Conservation (phyloP, 768 basidiomycete species). For the Leucocoprinus birnbaumii region DNA sequence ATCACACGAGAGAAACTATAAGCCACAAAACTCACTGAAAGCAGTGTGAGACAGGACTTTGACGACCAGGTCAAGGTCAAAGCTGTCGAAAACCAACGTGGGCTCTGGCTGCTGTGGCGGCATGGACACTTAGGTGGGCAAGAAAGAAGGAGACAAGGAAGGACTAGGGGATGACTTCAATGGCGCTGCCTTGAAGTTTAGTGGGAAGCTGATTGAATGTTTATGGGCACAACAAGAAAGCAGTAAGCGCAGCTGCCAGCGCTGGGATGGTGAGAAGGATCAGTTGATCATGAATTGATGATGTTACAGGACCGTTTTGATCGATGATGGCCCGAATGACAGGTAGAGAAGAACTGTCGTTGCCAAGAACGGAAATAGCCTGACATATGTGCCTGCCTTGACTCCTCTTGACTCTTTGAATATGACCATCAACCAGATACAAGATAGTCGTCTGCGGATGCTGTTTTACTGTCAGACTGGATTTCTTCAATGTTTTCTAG, state of each 20-base stretch:
- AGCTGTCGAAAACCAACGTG: constrained; percentile 58
- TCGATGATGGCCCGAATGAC: neutral
- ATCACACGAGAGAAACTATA: neutral
- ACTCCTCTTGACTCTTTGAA: no score
- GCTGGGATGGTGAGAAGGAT: no score
- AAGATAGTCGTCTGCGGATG: no score
- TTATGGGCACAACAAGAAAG: neutral
- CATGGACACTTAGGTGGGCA: constrained; percentile 22
- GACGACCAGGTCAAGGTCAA: constrained; percentile 76
- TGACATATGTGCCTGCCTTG: no score
- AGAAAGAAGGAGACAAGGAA: neutral
- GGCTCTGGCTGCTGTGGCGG: constrained; percentile 31
- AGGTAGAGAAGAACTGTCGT: neutral
- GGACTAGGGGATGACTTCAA: constrained; percentile 9
- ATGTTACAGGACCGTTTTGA: neutral
- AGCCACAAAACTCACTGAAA: constrained; percentile 56
- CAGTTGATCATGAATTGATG: no score
- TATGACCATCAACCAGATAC: no score
- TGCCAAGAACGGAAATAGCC: neutral
- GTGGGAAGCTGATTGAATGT: neutral
- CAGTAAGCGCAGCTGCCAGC: neutral
- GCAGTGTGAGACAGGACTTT: constrained; percentile 77
- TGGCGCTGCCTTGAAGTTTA: constrained; percentile 26
- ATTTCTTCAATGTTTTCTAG: no score
- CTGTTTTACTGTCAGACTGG: no score